Evolutionary conservation across 2,329 filamentous ascomycete genomes (phyloP), one percentile per base, ranked within the genome.

Genomic region (Cladosporium sp.): DNA sequence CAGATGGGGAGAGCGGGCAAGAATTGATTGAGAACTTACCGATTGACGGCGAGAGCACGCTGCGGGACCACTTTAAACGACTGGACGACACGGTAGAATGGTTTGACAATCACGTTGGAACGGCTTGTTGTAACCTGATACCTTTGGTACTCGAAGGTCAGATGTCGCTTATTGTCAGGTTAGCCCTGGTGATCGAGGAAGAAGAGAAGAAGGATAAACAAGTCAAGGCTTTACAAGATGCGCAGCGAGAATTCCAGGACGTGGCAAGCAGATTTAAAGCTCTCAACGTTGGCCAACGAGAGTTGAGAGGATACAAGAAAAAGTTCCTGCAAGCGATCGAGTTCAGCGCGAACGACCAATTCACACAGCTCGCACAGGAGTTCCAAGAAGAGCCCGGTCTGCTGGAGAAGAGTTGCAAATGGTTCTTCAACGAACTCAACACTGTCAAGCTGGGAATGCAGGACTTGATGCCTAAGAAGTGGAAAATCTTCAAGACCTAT

Each of bases 371-470:
- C 49, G 87, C 88, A 66, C 86, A 90, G 63, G 86, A 88, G 56
- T 98, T 99, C 77, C 80, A 94, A 62, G 90, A 90, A 44, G 92
- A 98, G 74, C 91, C 95, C 0, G 86, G 89, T 59, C 88, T 87
- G 72, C 83, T 99, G 56, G 91, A 96, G 69, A 97, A 97, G 82
- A 88, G 87, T 70, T 87, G 97, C 79, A 91, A 91, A 74, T 99
- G 95, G 95, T 99, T 89, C 79, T 99, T 98, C 82, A 97, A 98
- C 80, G 94, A 99, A 77, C 85, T 99, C 44, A 96, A 96, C 78
- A 93, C 92, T 3, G 94, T 97, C 75, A 93, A 94, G 78, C 85
- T 96, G 68, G 94, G 95, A 74, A 96, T 99, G 91, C 87, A 91
- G 67, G 87, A 88, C 31, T 84, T 99, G 62, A 93, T 97, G 87